Evolutionary conservation across 1,284 basidiomycete genomes (phyloP).

Genomic region (Kwoniella shivajii): DNA sequence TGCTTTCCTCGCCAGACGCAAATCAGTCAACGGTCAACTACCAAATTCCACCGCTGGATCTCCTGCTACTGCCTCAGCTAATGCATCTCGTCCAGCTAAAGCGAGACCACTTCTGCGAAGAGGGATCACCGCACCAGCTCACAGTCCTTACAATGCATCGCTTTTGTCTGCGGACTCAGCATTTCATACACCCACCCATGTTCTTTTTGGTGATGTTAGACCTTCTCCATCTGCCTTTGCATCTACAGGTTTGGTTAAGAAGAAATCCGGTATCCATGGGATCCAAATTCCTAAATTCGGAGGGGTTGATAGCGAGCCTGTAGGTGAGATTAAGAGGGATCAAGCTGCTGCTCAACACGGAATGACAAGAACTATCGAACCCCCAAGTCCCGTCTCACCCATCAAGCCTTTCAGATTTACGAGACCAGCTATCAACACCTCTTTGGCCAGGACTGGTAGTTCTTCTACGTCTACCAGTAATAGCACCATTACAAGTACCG

Average conservation of each 20-base stretch:
- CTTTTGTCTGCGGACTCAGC: conserved; percentile 20
- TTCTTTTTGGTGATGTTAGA: conserved; percentile 45
- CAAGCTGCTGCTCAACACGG: conserved; percentile 10
- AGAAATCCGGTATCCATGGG: conserved; percentile 37
- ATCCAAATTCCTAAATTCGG: conserved; percentile 40
- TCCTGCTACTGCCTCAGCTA: not conserved
- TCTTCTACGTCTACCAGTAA: conserved; percentile 15
- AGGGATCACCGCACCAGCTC: conserved; percentile 41
- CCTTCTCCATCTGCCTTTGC: conserved; percentile 53
- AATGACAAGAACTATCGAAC: conserved; percentile 10
- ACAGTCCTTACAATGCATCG: not conserved
- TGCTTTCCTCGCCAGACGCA: conserved; percentile 8
- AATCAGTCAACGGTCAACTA: not conserved
- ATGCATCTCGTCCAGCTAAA: not conserved
- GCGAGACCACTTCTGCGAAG: conserved; percentile 31
- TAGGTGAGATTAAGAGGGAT: conserved; percentile 14
- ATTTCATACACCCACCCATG: conserved; percentile 34
- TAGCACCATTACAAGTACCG: not conserved
- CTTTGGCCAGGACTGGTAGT: conserved; percentile 12
- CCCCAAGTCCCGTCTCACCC: conserved; percentile 25
- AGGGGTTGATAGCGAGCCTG: conserved; percentile 20
- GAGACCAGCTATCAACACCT: conserved; percentile 5
- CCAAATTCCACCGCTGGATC: not conserved
- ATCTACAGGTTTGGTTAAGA: conserved; percentile 51
- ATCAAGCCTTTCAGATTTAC: conserved; percentile 4